Evolutionary conservation across 164 flowering plant species (phyloP).

Genomic region (Santalum album): DNA sequence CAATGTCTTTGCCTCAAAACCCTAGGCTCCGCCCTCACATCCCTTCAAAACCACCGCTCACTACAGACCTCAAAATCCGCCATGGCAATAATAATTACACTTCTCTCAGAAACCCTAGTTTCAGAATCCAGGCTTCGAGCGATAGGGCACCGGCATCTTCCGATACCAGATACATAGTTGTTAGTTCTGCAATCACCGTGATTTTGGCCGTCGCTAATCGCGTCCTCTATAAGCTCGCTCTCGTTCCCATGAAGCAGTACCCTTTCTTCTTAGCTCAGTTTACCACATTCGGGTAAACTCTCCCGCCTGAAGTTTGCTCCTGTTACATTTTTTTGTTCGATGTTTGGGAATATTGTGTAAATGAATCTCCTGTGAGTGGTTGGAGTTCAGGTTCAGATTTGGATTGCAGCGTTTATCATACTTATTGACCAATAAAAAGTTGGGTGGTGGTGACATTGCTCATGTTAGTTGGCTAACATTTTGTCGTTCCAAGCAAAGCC

Average conservation of each 20-base stretch:
- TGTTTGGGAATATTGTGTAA: too few species aligned
- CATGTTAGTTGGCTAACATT: too few species aligned
- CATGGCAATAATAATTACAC: not conserved
- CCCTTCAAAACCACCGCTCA: not conserved
- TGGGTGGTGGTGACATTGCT: too few species aligned
- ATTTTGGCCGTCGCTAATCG: conserved; percentile 65
- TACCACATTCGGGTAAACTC: conserved; percentile 65
- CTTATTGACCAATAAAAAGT: too few species aligned
- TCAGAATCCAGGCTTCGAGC: conserved; percentile 18
- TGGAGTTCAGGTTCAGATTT: too few species aligned
- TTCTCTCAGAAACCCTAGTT: conserved; percentile 4
- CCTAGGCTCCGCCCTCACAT: not conserved
- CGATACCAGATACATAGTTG: conserved; percentile 15
- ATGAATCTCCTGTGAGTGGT: too few species aligned
- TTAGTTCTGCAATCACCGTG: conserved; percentile 42
- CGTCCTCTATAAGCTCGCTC: conserved; percentile 88
- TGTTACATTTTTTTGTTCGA: not conserved
- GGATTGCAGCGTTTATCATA: too few species aligned
- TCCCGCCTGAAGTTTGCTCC: not conserved
- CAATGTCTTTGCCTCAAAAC: conserved; percentile 9
- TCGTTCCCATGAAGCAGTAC: conserved; percentile 80
- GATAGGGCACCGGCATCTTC: not conserved
- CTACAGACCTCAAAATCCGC: conserved; percentile 3
- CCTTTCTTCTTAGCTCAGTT: conserved; percentile 88
- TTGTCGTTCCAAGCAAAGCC: too few species aligned